Base-by-base conservation (phyloP, 2,329 filamentous ascomycete species). In the Aspergillus pseudonomiae region DNA sequence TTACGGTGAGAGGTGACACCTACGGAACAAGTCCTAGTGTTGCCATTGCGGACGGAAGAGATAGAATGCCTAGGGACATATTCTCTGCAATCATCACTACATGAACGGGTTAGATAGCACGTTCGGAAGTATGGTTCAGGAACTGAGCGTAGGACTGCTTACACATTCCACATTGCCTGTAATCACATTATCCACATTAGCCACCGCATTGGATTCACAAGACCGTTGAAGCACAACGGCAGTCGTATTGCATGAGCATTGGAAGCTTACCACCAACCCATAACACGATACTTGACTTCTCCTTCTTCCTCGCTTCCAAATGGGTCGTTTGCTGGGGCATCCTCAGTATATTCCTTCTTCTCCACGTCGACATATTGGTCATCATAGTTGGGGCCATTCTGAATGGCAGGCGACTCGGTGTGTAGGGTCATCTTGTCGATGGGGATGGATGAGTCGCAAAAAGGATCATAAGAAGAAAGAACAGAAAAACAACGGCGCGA, bases 1-100 rank as follows among this genome's bases (percentile, higher is more conserved):
- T 19, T 4, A 57, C 34, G 36, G 26, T 9, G 26, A 45, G 9
- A 57, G 16, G 26, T 28, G 39, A 52, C 43, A 74, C 78, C 66
- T 74, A 80, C 79, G 85, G 83, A 21, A 85, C 79, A 68, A 88
- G 77, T n/a, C 86, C 85, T 45, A 88, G 72, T 2, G 78, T 78
- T 1, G 84, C 82, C 30, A 87, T 78, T 3, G 83, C 83, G 48
- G 82, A 80, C 3, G 86, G 86, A 3, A 88, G 77, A 12, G 84
- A 84, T 10, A 88, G 78, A 48, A 87, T 83, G 24, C 86, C 86
- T 1, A 88, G 79, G 9, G 84, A 86, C 30, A 88, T 83, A 53
- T 84, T 86, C 70, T 87, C 86, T 5, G 85, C 85, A 32, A 88
- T 81, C 83, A 88, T 86, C 61, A 86, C 80, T 79, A 46, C 28